Evolutionary conservation across 371 early-diverging fungal species (phyloP).

Genomic region (Rhizomucor pusillus): DNA sequence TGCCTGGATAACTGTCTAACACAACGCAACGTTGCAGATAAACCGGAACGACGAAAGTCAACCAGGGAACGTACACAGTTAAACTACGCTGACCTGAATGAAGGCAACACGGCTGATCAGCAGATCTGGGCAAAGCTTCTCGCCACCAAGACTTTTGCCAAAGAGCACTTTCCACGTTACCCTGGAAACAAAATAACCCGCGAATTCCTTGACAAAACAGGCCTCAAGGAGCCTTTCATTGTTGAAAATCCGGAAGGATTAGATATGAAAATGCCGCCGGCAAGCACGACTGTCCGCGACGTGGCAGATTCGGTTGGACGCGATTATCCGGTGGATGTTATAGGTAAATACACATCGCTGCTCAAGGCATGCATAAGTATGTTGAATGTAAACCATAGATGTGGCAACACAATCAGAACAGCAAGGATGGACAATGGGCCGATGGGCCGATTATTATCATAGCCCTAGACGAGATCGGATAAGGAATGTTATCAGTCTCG

Average conservation of each 20-base stretch:
- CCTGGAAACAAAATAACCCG: constrained; percentile 53
- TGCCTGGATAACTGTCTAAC: not conserved
- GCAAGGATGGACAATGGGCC: constrained; percentile 73
- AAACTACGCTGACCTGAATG: constrained; percentile 72
- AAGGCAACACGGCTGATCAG: constrained; percentile 65
- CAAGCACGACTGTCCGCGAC: constrained; percentile 58
- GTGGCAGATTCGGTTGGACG: constrained; percentile 70
- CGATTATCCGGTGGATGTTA: constrained; percentile 66
- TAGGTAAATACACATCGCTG: constrained; percentile 37
- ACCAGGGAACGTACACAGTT: constrained; percentile 52
- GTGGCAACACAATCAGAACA: constrained; percentile 82
- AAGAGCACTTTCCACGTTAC: constrained; percentile 57
- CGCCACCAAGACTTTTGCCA: constrained; percentile 50
- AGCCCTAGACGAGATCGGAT: constrained; percentile 61
- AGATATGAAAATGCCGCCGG: constrained; percentile 80
- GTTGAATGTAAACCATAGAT: constrained; percentile 35
- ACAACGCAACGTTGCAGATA: constrained; percentile 11
- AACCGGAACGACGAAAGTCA: constrained; percentile 54
- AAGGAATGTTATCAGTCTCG: constrained; percentile 87
- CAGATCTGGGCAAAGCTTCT: constrained; percentile 64
- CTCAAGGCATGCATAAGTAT: not conserved
- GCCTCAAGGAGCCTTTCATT: constrained; percentile 63
- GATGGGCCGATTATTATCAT: constrained; percentile 83
- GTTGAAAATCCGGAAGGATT: constrained; percentile 60
- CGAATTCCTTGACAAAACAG: constrained; percentile 53